Evolutionary conservation across 257 asterid species (phyloP), one percentile per base, ranked within the genome.

Genomic region (Solanum sparsipilum): DNA sequence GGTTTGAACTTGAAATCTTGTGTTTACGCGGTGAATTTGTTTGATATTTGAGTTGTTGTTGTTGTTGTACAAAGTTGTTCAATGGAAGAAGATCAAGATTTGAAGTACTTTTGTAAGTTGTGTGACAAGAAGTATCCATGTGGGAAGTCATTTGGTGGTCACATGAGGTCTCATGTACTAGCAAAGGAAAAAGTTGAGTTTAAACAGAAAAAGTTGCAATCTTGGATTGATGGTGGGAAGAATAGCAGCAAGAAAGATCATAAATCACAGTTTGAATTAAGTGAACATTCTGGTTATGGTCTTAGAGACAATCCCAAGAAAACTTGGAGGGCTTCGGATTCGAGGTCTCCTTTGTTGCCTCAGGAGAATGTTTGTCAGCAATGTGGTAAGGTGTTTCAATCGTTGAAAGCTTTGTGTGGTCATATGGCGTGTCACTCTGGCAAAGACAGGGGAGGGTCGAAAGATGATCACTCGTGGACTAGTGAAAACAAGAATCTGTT

Each of bases 381-480:
- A 94, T 97, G 99, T 89, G 98, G 99, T 39, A 97, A 97, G 91
- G 94, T 94, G 87, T 97, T 97, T 92, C 98, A 92, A 83, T 96
- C 99, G 3, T 27, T 92, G 93, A 97, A 97, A 85, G 99, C 99
- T 16, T 88, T 97, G 90, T 97, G 98, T 88, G 98, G 99, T 3
- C 99, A 97, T 88, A 97, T 97, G 99, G 99, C 99, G 88, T 96
- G 95, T 86, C 99, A 97, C 88, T 97, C 99, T 2, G 98, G 94
- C 1, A 95, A 84, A 91, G 98, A 96, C 27, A 95, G 85, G 21
- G 88, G 83, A 29, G 88, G 88, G 21, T 79, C 90, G 85, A 95
- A 93, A 90, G 96, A 97, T 83, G 98, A 95, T 90, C 83, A 91
- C 85, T 96, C 98, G 2, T 95, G 99, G 99, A 97, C 94, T 13